Evolutionary conservation across 306 rosid genomes (phyloP), one percentile per base, ranked within the genome.

Genomic region (Delonix regia): DNA sequence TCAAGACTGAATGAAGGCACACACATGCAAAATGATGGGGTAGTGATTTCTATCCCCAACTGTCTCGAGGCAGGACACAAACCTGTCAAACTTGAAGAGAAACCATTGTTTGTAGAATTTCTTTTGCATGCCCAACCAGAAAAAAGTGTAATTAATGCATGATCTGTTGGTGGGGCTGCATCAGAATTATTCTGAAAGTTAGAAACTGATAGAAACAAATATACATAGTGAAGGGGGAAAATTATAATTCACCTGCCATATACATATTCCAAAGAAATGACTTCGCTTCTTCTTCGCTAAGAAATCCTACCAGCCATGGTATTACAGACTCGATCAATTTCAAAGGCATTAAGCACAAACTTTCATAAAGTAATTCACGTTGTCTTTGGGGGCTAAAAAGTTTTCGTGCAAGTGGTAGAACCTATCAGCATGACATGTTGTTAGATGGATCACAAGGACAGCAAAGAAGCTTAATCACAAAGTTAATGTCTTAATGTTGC

Each of bases 71-170:
- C 88, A 78, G 90, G 78, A 79, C 88, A 83, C 61, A 82, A 74
- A 80, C 92, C 88, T 68, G 59, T 75, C 19, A 55, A 71, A 77
- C 86, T 83, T 71, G 87, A 88, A 73, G 90, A 81, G 83, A 85
- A 66, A 86, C 89, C 82, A 75, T 72, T 73, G 78, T 88, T 87
- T 41, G 78, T 81, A 38, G 77, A 85, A 74, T 90, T 87, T 45
- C 86, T 87, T 83, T 88, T 90, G 85, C 92, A 88, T 59, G 92
- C 95, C 95, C 95, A 90, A 39, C 95, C 95, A 78, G 88, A 86
- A 60, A 90, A 90, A 44, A 90, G 91, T 25, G 92, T 86, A 71
- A 90, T 85, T 75, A 90, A 64, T 74, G 95, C 95, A 33, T 79
- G 80, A 88, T 90, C 95, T 48, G 83, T 70, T 48, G 83, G 83